phyloP scores from a whole-genome alignment of 2,329 filamentous ascomycete genomes.

The Aspergillus sp. region DNA sequence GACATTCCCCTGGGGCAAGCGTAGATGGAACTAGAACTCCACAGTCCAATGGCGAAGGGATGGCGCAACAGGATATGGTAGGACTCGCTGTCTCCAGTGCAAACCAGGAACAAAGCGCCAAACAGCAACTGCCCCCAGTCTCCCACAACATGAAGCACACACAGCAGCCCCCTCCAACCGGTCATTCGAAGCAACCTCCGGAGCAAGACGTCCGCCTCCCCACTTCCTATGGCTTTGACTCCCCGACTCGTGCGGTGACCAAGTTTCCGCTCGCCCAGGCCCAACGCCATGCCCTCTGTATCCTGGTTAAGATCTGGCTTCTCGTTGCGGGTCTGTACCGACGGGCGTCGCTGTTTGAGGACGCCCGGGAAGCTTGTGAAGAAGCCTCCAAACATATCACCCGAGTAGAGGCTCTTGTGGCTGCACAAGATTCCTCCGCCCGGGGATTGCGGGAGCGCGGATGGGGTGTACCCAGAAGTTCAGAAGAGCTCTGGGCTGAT shows the following conservation, averaged over 20 bases:
- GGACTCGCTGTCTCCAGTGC: conserved; percentile 28
- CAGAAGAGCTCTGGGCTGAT: conserved; percentile 82
- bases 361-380: conserved; percentile 72
- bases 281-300: conserved; percentile 54
- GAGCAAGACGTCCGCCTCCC: conserved; percentile 41
- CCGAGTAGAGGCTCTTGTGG: conserved; percentile 65
- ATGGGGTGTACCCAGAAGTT: conserved; percentile 78
- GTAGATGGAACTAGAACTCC: conserved; percentile 9
- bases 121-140: conserved; percentile 31
- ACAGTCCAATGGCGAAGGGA: conserved; percentile 10
- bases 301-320: conserved; percentile 80
- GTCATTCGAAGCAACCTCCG: conserved; percentile 44
- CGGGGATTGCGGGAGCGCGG: conserved; percentile 61
- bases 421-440: conserved; percentile 60
- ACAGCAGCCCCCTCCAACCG: conserved; percentile 30
- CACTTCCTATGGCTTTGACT: conserved; percentile 34
- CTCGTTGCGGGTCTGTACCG: conserved; percentile 87
- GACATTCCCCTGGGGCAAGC: not conserved
- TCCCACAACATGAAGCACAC: conserved; percentile 38
- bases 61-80: conserved; percentile 19
- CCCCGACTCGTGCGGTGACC: conserved; percentile 42
- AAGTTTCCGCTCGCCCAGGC: conserved; percentile 51
- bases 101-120: conserved; percentile 23
- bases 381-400: conserved; percentile 79
- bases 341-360: conserved; percentile 73